Conservation (phyloP, 2,329 filamentous ascomycete genomes). For the Ophiosphaerella narmari region DNA sequence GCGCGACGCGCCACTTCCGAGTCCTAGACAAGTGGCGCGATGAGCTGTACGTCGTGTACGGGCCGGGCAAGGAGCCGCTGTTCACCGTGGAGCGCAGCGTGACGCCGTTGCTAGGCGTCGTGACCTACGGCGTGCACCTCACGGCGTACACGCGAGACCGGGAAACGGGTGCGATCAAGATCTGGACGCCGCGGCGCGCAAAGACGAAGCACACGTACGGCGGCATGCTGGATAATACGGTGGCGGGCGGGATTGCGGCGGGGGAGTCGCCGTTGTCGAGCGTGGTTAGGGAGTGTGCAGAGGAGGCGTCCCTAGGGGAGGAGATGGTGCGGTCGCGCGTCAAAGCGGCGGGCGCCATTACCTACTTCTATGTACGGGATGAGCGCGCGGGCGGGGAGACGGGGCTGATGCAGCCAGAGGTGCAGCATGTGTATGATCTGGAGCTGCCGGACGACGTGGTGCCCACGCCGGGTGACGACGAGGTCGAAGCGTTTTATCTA, state of each 20-base stretch:
- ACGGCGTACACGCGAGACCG: conserved; percentile 42
- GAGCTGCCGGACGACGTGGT: conserved; percentile 70
- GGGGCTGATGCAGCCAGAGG: conserved; percentile 84
- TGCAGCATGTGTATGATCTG: conserved; percentile 89
- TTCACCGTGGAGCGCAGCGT: conserved; percentile 51
- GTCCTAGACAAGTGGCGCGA: conserved; percentile 61
- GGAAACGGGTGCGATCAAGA: conserved; percentile 63
- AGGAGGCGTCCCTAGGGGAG: conserved; percentile 83
- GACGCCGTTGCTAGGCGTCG: conserved; percentile 50
- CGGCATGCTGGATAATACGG: conserved; percentile 93
- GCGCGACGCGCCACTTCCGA: conserved; percentile 70
- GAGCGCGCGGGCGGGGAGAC: conserved; percentile 77
- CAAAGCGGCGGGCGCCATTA: conserved; percentile 69
- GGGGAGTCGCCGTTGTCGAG: conserved; percentile 81
- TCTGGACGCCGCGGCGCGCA: conserved; percentile 85
- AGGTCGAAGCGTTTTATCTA: conserved; percentile 84
- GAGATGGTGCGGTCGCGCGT: conserved; percentile 66
- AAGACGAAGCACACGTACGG: conserved; percentile 83
- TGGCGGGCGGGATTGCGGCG: conserved; percentile 82
- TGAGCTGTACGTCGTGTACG: conserved; percentile 51
- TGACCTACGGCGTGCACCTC: conserved; percentile 52
- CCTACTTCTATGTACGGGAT: conserved; percentile 83
- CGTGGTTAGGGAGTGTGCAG: conserved; percentile 81
- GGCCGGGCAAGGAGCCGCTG: conserved; percentile 43
- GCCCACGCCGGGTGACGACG: conserved; percentile 80